Evolutionary conservation across 2,329 filamentous ascomycete species (phyloP), one percentile per base, ranked within the genome.

Genomic region (Zasmidium citrigriseum): DNA sequence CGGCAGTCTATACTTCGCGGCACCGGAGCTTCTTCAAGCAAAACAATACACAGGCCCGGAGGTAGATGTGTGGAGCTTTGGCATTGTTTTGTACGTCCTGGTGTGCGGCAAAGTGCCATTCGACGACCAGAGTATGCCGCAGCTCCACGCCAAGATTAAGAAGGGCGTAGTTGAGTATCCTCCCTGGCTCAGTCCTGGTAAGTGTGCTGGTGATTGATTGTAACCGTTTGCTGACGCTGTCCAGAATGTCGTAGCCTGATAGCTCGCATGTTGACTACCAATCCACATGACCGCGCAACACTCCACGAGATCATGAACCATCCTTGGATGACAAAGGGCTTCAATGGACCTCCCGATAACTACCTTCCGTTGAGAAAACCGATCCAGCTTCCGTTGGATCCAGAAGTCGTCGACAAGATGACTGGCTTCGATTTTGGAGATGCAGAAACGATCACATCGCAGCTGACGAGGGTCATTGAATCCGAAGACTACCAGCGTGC

Each of bases 81-180:
- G 95, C 21, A 97, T 99, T 67, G 95, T 99, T 12, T 83, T 99
- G 14, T 99, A 98, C 69, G 95, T 99, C 58, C 78, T 99, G 61
- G 95, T 98, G 3, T 98, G 95, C 72, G 95, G 95, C 53, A 98
- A 98, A 75, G 95, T 99, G 2, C 95, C 95, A 0, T 99, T 99
- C 70, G 95, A 99, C 73, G 95, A 99, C 72, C 95, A 99, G 77
- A 97, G 93, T 78, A 99, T 99, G 92, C 95, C 93, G 34, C 93
- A 96, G 63, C 81, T 99, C 50, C 95, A 99, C 77, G 93, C 93
- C 58, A 99, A 99, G 79, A 99, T 99, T 76, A 99, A 99, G 80
- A 96, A 96, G 73, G 95, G 95, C 34, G 78, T 90, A 52, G 95
- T 98, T 18, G 95, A 99, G 73, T 99, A 98, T 74, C 95, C 95